A percentile compares a stretch with the other conserved stretches of the same genome.
These are phyloP conservation scores for Ogataea methanolica DNA, from an alignment of 805 yeast species.

Conservation along the genomic window DNA sequence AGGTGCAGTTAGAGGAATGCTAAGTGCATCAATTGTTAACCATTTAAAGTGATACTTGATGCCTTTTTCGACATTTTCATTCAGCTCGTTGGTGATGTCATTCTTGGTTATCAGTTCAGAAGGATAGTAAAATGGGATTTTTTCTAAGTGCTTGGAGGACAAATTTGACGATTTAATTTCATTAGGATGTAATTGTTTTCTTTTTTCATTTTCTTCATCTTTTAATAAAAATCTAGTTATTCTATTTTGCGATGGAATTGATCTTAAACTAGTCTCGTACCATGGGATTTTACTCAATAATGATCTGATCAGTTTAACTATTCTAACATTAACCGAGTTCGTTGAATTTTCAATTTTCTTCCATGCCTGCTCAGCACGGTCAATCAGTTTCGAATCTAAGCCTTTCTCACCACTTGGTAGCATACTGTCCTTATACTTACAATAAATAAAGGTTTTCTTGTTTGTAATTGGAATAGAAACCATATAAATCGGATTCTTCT, in stretches of 20 bases:
- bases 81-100: constrained; percentile 2
- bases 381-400: constrained; percentile 38
- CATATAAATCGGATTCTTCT: constrained; percentile 42
- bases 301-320: constrained; percentile 49
- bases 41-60: constrained; percentile 49
- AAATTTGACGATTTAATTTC: constrained; percentile 6
- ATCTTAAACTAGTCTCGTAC: constrained; percentile 69
- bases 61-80: constrained; percentile 25
- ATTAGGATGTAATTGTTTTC: constrained; percentile 6
- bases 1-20: constrained; percentile 77
- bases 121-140: constrained; percentile 52
- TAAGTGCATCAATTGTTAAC: constrained; percentile 47
- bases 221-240: constrained; percentile 47
- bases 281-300: constrained; percentile 67
- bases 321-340: constrained; percentile 48
- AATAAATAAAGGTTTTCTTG: constrained; percentile 56
- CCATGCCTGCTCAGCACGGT: constrained; percentile 60
- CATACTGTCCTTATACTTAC: constrained; percentile 45
- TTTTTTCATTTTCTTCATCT: constrained; percentile 12
- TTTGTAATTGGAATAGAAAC: constrained; percentile 70
- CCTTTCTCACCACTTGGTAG: constrained; percentile 29
- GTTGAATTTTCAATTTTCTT: constrained; percentile 51
- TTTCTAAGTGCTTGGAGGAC: constrained; percentile 25
- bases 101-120: constrained; percentile 5
- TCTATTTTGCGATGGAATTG: constrained; percentile 67